Conservation (phyloP, 2,329 filamentous ascomycete species). For the Fusarium sacchari region DNA sequence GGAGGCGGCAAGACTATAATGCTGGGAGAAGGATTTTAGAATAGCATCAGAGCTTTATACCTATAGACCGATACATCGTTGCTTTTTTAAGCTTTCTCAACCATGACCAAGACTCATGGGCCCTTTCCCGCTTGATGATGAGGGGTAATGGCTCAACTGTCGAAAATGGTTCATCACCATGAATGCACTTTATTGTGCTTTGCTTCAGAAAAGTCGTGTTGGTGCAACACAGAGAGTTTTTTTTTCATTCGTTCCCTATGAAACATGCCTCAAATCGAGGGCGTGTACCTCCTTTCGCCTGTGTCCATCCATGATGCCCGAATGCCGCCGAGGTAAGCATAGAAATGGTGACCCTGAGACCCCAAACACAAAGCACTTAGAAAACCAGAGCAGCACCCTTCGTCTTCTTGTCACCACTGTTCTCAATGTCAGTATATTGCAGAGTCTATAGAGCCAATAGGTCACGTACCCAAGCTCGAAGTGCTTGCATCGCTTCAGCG, state of each 20-base stretch:
- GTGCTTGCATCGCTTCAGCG: conserved; percentile 99
- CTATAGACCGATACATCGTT: conserved; percentile 20
- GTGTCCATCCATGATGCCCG: conserved; percentile 62
- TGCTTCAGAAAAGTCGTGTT: conserved; percentile 27
- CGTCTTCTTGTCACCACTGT: conserved; percentile 99
- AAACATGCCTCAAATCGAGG: conserved; percentile 55
- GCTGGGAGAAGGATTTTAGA: conserved; percentile 69
- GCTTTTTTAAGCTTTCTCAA: conserved; percentile 10
- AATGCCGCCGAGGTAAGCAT: conserved; percentile 57
- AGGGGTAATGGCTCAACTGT: conserved; percentile 11
- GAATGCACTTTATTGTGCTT: conserved; percentile 1
- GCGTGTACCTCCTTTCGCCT: conserved; percentile 60
- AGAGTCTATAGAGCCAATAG: neutral
- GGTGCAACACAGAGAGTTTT: conserved; percentile 43
- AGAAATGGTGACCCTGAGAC: conserved; percentile 51
- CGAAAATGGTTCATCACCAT: conserved; percentile 4
- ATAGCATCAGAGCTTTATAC: conserved; percentile 14
- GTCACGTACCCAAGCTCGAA: conserved; percentile 94
- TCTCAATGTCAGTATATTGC: conserved; percentile 54
- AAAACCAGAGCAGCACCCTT: conserved; percentile 99
- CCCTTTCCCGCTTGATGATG: neutral
- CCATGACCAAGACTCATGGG: conserved; percentile 1
- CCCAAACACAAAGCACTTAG: conserved; percentile 73
- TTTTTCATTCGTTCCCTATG: conserved; percentile 57
- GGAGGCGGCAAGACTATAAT: conserved; percentile 79